phyloP scores from a whole-genome alignment of 140 eudicot genomes.

The Flaveria floridana region DNA sequence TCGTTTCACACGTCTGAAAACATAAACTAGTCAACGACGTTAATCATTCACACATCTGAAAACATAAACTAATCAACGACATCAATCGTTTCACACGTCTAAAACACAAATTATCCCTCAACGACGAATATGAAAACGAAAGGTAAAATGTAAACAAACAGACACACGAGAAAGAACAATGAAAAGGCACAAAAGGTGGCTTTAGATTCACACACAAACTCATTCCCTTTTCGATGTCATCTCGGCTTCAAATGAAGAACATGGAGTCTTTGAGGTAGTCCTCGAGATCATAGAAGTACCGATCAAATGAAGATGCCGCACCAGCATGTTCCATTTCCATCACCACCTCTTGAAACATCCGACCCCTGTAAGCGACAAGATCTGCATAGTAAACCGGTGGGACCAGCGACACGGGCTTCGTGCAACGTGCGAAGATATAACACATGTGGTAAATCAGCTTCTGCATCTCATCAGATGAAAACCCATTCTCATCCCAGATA shows the following conservation, averaged over 20 bases:
- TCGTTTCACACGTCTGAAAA: too few relatives aligned
- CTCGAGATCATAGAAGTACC: conserved; percentile 24
- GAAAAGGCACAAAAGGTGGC: not conserved
- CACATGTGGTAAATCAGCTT: conserved; percentile 62
- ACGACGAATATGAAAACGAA: not conserved
- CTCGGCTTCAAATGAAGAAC: conserved; percentile 27
- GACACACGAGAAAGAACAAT: not conserved
- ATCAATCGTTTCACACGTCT: not conserved
- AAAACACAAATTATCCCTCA: not conserved
- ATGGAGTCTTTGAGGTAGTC: conserved; percentile 28
- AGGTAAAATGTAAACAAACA: not conserved
- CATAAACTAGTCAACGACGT: too few relatives aligned
- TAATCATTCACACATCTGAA: too few relatives aligned
- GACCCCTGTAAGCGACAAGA: conserved; percentile 67
- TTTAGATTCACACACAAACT: conserved; percentile 50
- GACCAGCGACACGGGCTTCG: conserved; percentile 66
- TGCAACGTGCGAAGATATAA: conserved; percentile 71
- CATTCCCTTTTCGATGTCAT: conserved; percentile 28
- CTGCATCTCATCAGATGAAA: conserved; percentile 60
- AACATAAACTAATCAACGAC: too few relatives aligned
- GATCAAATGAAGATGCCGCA: conserved; percentile 20
- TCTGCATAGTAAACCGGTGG: conserved; percentile 82
- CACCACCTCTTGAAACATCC: conserved; percentile 60
- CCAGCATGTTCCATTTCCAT: conserved; percentile 1
- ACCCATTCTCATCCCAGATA: conserved; percentile 54